Base-by-base conservation (phyloP, 768 basidiomycete genomes). In the Rhodotorula babjevae region DNA sequence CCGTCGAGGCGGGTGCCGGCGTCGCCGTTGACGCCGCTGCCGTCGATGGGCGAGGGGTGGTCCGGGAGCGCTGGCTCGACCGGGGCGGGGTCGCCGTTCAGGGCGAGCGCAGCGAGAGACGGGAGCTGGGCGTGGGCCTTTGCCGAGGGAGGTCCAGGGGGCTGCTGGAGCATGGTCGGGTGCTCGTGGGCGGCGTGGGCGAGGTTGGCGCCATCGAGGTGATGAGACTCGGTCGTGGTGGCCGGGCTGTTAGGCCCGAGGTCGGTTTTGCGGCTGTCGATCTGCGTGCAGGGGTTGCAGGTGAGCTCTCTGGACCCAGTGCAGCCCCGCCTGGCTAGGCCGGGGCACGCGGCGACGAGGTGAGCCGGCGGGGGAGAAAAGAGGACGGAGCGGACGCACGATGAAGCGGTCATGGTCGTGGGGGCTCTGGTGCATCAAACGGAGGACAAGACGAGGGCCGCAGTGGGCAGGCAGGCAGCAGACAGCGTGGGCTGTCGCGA, bases 61-160 rank as follows among this genome's bases (percentile, higher is more conserved):
- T 25, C 57, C 65, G 65, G 65, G 65, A 67, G 65, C 65, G 52
- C 0, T 4, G 7, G 65, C 65, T 67, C 65, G 33, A 67, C 65
- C 65, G 65, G 47, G 31, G 3, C n/a, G 36, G 36, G 9, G 52
- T 47, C 58, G 47, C 44, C 44, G 44, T 47, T 60, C 40, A 67
- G n/a, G 65, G 65, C 47, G 33, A 67, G 49, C 36, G 44, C 46
- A 25, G 65, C 65, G 65, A 59, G 29, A 10, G 65, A 60, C 5
- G 65, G 65, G 19, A 60, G 49, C 31, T 55, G 19, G 42, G 61
- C 61, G 33, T 62, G 46, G 31, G 61, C 61, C 11, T n/a, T 27
- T 0, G 47, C n/a, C 2, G 46, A 19, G 23, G 61, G 61, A 5
- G 61, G 61, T 16, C 21, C 18, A 12, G 61, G 61, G 3, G 61